Evolutionary conservation across 2,329 filamentous ascomycete genomes (phyloP), one percentile per base, ranked within the genome.

Genomic region (Ophiostoma piceae): DNA sequence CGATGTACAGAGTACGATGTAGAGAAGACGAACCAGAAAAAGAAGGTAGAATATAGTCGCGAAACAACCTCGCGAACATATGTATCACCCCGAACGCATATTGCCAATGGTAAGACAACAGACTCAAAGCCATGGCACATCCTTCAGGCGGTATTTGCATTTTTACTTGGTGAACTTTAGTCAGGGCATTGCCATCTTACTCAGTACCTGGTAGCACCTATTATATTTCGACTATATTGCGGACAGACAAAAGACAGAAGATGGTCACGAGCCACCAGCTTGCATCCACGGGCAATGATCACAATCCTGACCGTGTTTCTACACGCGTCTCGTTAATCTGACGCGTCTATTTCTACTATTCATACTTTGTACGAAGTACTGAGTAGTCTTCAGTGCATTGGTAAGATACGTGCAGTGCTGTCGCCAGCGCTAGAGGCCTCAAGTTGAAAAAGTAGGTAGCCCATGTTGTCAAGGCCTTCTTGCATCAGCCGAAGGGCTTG

Each of bases 211-310:
- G 51, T 29, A n/a, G 51, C 12, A 57, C 51, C 51, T 57, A 57
- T n/a, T 57, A 57, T 57, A 57, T 26, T 22, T 26, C 22, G 22
- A 57, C 51, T 57, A 57, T 57, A 57, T 57, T 57, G 51, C 51
- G 9, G 11, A 57, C 51, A n/a, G 39, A 51, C 14, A 51, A 16
- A 29, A 29, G 26, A 29, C 26, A 29, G 26, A 29, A 29, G 26
- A n/a, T n/a, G 43, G 19, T 41, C 12, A 41, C 39, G 39, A 41
- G 39, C 39, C 39, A 14, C 47, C 47, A 51, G 8, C 47, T 22
- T 19, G 14, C 47, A 51, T n/a, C 19, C 47, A 19, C 19, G 11
- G 43, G 43, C 11, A 57, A 22, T 14, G 51, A 29, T 57, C 51
- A 57, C 51, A 26, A 11, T 22, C n/a, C 51, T 14, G 26, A 57